phyloP scores from a whole-genome alignment of 2,329 filamentous ascomycete species.

The Phyllosticta paracitricarpa region DNA sequence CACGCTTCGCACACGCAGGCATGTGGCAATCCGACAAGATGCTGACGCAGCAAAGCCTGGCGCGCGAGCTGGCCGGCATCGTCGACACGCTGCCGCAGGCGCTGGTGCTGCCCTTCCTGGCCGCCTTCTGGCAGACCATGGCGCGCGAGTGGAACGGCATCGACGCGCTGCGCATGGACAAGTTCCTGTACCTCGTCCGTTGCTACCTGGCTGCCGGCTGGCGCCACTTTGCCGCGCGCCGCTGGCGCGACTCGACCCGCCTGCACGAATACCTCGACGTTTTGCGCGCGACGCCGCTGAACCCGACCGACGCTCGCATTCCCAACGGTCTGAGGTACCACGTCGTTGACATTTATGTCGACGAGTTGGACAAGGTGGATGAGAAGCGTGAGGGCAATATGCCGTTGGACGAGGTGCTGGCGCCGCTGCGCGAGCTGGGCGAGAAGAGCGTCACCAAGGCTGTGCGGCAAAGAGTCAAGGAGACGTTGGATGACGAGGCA shows the following conservation, averaged over 20 bases:
- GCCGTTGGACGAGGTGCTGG: conserved; percentile 41
- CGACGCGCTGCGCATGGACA: conserved; percentile 62
- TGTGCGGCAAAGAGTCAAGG: conserved; percentile 58
- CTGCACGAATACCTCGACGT: conserved; percentile 38
- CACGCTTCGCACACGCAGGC: conserved; percentile 34
- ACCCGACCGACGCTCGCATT: conserved; percentile 44
- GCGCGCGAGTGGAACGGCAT: conserved; percentile 42
- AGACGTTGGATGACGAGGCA: conserved; percentile 56
- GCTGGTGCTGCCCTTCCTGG: conserved; percentile 34
- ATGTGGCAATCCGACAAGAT: conserved; percentile 92
- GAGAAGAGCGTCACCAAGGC: conserved; percentile 56
- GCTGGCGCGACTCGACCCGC: conserved; percentile 27
- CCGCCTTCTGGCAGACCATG: conserved; percentile 44
- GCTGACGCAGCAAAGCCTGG: conserved; percentile 75
- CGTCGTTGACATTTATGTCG: conserved; percentile 80
- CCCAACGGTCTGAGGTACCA: conserved; percentile 82
- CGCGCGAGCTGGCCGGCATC: conserved; percentile 64
- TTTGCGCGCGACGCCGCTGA: conserved; percentile 37
- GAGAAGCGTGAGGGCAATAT: conserved; percentile 31
- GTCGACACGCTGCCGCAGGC: conserved; percentile 46
- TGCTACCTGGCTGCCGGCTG: conserved; percentile 68
- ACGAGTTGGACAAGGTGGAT: conserved; percentile 70
- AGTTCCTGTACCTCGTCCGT: conserved; percentile 79
- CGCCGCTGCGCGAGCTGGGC: conserved; percentile 47
- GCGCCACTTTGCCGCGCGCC: conserved; percentile 32